These are phyloP conservation scores for Chlorella ohadii DNA, from an alignment of 139 green algal species.

Conservation along the genomic window DNA sequence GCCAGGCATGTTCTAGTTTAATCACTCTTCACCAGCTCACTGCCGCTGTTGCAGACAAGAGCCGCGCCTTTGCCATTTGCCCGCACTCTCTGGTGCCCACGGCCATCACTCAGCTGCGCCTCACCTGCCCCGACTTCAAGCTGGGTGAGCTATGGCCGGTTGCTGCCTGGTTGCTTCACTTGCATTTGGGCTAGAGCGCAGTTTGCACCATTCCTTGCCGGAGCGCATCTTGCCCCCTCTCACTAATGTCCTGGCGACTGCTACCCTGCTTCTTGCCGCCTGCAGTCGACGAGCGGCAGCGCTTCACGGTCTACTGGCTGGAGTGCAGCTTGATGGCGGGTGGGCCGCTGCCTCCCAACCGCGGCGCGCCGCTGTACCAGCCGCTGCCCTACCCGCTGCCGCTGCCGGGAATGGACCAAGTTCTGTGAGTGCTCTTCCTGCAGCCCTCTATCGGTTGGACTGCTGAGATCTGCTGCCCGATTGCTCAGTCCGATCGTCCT, in stretches of 20 bases:
- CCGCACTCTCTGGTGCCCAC: conserved; percentile 31
- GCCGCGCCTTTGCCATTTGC: conserved; percentile 45
- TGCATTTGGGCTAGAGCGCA: no score
- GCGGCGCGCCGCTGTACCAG: conserved; percentile 27
- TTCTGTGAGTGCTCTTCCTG: conserved; percentile 24
- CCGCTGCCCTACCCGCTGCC: conserved; percentile 55
- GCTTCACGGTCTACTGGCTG: conserved; percentile 57
- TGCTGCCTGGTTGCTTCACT: background rate
- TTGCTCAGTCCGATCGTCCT: no score
- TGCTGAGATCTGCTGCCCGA: no score
- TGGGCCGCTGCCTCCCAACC: background rate
- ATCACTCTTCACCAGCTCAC: no score
- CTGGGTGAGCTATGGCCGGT: conserved; percentile 15
- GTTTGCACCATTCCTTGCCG: no score
- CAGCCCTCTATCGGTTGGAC: no score
- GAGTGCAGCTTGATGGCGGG: conserved; percentile 42
- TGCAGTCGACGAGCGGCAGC: conserved; percentile 49
- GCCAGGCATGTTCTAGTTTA: no score
- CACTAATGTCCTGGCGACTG: background rate
- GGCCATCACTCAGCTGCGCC: conserved; percentile 12
- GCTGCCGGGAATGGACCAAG: conserved; percentile 37
- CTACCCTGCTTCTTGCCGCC: background rate
- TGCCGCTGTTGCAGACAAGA: conserved; percentile 17
- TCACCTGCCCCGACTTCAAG: conserved; percentile 46
- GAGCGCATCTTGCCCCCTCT: no score